Evolutionary conservation across 2,329 filamentous ascomycete genomes (phyloP).

Genomic region (Sporothrix sp.): DNA sequence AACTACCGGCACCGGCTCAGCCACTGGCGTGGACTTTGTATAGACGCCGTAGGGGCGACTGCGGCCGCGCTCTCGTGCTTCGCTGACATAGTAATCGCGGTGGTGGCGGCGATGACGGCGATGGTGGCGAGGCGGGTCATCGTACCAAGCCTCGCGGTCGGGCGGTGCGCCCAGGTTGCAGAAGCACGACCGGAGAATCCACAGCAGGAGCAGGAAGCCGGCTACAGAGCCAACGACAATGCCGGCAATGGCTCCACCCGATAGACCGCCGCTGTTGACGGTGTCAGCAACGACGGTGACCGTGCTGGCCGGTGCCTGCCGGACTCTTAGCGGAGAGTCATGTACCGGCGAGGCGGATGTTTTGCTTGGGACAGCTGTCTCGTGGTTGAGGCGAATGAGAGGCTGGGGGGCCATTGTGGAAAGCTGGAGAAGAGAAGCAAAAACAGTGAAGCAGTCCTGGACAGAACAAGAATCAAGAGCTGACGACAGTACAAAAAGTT

Average conservation of each 20-base stretch:
- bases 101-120: not conserved
- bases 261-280: conserved; percentile 24
- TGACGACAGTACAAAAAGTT: too few species aligned
- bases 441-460: too few species aligned
- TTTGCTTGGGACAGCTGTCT: not conserved
- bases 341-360: not conserved
- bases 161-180: conserved; percentile 32
- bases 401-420: too few species aligned
- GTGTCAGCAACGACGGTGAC: conserved; percentile 24
- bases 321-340: conserved; percentile 1
- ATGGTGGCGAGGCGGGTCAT: not conserved
- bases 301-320: conserved; percentile 19
- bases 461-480: too few species aligned
- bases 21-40: not conserved
- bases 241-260: conserved; percentile 40
- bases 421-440: too few species aligned
- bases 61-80: not conserved
- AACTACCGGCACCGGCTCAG: conserved; percentile 9
- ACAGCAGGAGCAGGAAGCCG: conserved; percentile 36
- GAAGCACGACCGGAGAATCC: conserved; percentile 38
- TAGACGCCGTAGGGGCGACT: not conserved
- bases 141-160: conserved; percentile 11
- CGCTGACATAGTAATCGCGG: conserved; percentile 2
- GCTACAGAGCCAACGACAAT: conserved; percentile 40
- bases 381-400: not conserved